A percentile compares a stretch with the other conserved stretches of the same genome.
phyloP scores from a whole-genome alignment of 228 moss, liverwort and hornwort genomes.

The Sphagnum fallax region DNA sequence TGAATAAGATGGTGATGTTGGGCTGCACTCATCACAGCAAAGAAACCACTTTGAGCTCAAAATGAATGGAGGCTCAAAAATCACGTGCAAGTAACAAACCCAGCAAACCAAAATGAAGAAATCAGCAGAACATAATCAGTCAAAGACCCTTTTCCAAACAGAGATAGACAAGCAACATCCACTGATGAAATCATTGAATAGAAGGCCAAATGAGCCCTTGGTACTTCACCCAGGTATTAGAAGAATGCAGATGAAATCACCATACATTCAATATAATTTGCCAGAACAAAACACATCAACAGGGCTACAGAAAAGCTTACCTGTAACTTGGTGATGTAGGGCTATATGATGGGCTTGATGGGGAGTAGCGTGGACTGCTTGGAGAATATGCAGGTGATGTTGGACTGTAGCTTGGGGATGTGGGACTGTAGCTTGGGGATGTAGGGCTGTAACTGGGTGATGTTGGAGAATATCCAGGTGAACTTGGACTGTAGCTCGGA shows the following conservation, averaged over 20 bases:
- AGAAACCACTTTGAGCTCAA: neutral
- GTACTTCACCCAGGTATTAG: too few relatives aligned
- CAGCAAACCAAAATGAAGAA: neutral
- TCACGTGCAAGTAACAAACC: neutral
- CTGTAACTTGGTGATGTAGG: constrained; percentile 95
- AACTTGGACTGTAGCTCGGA: constrained; percentile 86
- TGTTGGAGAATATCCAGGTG: constrained; percentile 85
- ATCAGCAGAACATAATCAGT: too few relatives aligned
- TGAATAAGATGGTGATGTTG: constrained; percentile 91
- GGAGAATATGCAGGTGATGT: constrained; percentile 92
- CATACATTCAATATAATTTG: too few relatives aligned
- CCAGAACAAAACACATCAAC: too few relatives aligned
- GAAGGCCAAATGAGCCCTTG: too few relatives aligned
- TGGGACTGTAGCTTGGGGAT: constrained; percentile 83
- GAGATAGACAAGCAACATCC: too few relatives aligned
- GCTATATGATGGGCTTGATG: constrained; percentile 87
- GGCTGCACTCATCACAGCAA: constrained; percentile 43
- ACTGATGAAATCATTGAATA: too few relatives aligned
- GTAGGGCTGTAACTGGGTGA: constrained; percentile 92
- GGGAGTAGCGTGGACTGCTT: constrained; percentile 91
- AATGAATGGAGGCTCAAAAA: neutral
- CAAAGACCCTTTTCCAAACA: too few relatives aligned
- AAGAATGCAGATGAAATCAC: too few relatives aligned
- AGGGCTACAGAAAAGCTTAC: constrained; percentile 9
- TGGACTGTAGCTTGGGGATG: constrained; percentile 84